These are phyloP conservation scores for Venturia aucupariae DNA, from an alignment of 2,329 filamentous ascomycete genomes.

Conservation along the genomic window DNA sequence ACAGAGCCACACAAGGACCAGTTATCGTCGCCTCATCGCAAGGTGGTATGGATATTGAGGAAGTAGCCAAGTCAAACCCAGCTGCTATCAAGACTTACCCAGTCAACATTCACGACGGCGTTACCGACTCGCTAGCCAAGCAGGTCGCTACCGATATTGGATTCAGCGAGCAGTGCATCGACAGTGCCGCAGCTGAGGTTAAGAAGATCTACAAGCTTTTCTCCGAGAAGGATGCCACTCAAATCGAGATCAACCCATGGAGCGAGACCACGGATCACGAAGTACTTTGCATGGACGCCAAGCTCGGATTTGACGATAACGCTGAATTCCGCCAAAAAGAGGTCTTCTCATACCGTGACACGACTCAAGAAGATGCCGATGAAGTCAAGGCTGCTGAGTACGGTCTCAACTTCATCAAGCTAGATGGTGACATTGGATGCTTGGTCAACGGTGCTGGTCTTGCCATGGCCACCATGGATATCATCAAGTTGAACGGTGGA, in stretches of 20 bases:
- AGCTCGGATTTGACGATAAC: constrained; percentile 98
- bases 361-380: constrained; percentile 90
- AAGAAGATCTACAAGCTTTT: constrained; percentile 99
- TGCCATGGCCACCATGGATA: constrained; percentile 99
- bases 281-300: constrained; percentile 98
- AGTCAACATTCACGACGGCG: constrained; percentile 87
- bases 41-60: constrained; percentile 98
- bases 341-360: constrained; percentile 86
- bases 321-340: constrained; percentile 98
- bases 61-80: constrained; percentile 94
- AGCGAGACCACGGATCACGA: constrained; percentile 97
- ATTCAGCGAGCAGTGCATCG: constrained; percentile 95
- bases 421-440: constrained; percentile 98
- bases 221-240: constrained; percentile 94
- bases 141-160: constrained; percentile 86
- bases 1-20: constrained; percentile 79
- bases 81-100: constrained; percentile 91
- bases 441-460: constrained; percentile 98
- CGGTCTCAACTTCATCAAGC: constrained; percentile 99
- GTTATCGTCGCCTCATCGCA: constrained; percentile 97
- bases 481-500: constrained; percentile 99
- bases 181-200: constrained; percentile 91
- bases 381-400: constrained; percentile 93
- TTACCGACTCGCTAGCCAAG: constrained; percentile 89
- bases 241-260: constrained; percentile 99